Percentiles rank a stretch among this genome's conserved stretches.
Conservation (phyloP, 2,329 filamentous ascomycete species). For the Botrytis pseudocinerea region DNA sequence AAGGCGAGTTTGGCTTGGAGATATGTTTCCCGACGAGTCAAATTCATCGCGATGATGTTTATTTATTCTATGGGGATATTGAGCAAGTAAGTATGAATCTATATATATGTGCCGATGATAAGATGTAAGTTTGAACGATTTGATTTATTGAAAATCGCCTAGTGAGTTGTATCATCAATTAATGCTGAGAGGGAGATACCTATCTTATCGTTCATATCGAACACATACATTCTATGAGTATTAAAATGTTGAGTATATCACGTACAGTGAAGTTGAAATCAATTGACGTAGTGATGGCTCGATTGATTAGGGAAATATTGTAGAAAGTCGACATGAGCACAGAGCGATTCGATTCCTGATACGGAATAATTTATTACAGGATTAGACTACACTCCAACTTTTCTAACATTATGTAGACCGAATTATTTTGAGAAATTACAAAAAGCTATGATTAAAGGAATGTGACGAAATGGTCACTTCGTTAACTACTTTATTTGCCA, state of each 20-base stretch:
- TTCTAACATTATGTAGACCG: background rate
- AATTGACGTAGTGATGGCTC: background rate
- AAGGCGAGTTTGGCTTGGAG: too few species aligned
- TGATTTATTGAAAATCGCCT: too few species aligned
- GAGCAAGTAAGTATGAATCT: too few species aligned
- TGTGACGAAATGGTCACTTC: background rate
- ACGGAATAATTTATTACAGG: background rate
- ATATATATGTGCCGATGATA: too few species aligned
- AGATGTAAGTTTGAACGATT: too few species aligned
- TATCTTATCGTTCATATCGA: fast-evolving
- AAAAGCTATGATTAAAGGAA: background rate
- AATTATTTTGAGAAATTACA: background rate
- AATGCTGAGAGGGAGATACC: background rate
- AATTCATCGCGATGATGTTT: too few species aligned
- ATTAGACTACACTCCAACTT: fast-evolving
- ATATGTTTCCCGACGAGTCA: too few species aligned
- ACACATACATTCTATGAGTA: background rate
- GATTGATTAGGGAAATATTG: background rate
- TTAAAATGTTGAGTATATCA: too few species aligned
- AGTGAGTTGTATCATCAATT: too few species aligned
- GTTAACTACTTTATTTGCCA: background rate
- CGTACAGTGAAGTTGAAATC: background rate
- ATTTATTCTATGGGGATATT: too few species aligned
- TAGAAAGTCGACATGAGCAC: background rate
- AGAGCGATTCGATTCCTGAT: background rate